A percentile compares a stretch with the other conserved stretches of the same genome.
Evolutionary conservation across 371 early-diverging fungal species (phyloP).

Genomic region (Circinella minor): DNA sequence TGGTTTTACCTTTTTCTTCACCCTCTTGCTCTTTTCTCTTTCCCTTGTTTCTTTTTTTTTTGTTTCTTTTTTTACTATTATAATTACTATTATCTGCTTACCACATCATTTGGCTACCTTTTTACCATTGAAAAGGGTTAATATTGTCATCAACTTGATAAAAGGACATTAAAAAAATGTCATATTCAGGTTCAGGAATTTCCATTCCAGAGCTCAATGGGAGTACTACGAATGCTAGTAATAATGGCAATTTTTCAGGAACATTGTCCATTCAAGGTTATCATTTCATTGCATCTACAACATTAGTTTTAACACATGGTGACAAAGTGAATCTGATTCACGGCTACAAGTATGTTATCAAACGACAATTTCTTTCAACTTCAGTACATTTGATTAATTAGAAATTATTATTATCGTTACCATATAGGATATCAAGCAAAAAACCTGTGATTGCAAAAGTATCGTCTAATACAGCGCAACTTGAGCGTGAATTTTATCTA

Average conservation of each 20-base stretch:
- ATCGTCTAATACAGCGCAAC: constrained; percentile 35
- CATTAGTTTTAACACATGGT: constrained; percentile 38
- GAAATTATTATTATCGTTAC: neutral
- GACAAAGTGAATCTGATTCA: constrained; percentile 44
- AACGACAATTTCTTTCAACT: neutral
- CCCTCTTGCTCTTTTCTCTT: too few relatives aligned
- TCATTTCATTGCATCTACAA: constrained; percentile 39
- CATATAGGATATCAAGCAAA: constrained; percentile 39
- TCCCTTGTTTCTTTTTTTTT: too few relatives aligned
- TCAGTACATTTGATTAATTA: too few relatives aligned
- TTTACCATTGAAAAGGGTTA: too few relatives aligned
- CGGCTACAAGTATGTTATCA: constrained; percentile 34
- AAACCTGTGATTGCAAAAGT: constrained; percentile 48
- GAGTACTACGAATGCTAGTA: neutral
- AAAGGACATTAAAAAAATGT: neutral
- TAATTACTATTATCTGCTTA: too few relatives aligned
- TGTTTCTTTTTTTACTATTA: too few relatives aligned
- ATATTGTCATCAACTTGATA: too few relatives aligned
- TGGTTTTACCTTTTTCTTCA: too few relatives aligned
- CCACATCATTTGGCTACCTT: too few relatives aligned
- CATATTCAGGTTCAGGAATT: constrained; percentile 2
- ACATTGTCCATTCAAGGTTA: constrained; percentile 45
- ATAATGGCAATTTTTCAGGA: neutral
- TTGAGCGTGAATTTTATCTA: constrained; percentile 48
- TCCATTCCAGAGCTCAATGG: neutral